phyloP scores from a whole-genome alignment of 2,329 filamentous ascomycete species.

The Diaporthe amygdali region DNA sequence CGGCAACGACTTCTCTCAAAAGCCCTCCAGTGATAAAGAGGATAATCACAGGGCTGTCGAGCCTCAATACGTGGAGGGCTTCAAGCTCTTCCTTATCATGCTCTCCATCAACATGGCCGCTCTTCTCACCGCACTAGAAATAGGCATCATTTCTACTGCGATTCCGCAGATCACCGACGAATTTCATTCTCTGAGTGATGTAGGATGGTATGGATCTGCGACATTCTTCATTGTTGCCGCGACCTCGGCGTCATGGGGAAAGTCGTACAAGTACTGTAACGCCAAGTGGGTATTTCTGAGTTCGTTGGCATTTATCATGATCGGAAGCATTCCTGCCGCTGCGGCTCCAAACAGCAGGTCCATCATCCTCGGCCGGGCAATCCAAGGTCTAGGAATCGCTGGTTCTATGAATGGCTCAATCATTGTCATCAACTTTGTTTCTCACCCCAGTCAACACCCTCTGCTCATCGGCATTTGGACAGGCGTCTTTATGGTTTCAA shows the following conservation, averaged over 20 bases:
- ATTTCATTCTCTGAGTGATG: no score
- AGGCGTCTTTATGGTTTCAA: constrained; percentile 26
- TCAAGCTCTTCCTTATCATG: not conserved
- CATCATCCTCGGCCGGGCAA: constrained; percentile 20
- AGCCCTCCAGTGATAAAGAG: not conserved
- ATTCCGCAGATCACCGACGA: no score
- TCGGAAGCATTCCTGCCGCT: constrained; percentile 16
- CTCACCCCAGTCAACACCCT: constrained; percentile 15
- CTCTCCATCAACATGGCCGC: not conserved
- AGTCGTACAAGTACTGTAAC: constrained; percentile 14
- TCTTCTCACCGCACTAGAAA: not conserved
- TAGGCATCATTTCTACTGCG: constrained; percentile 21
- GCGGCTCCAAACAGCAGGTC: constrained; percentile 17
- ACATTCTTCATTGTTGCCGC: constrained; percentile 6
- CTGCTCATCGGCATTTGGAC: constrained; percentile 13
- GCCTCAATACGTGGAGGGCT: not conserved
- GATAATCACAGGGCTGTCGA: not conserved
- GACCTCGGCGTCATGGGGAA: constrained; percentile 1
- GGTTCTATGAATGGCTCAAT: constrained; percentile 17
- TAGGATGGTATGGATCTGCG: no score
- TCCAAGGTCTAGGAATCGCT: constrained; percentile 15
- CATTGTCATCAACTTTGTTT: constrained; percentile 16
- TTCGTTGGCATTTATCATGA: constrained; percentile 4
- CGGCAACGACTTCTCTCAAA: no score
- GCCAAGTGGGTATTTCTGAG: not conserved